Evolutionary conservation across 371 early-diverging fungal genomes (phyloP).

Genomic region (Mortierella polycephala): DNA sequence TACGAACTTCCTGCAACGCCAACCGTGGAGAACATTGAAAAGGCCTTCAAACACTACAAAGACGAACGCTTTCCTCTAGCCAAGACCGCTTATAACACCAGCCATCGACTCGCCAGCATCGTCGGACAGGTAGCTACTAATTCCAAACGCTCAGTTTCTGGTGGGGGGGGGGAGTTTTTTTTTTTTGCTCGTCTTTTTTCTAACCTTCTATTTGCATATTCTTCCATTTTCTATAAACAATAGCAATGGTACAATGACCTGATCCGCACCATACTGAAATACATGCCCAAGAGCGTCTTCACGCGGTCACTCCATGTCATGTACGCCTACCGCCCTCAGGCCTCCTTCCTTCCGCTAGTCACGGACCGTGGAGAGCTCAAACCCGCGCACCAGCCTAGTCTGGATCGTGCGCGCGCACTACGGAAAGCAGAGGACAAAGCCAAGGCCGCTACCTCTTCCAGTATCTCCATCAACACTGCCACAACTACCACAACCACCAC

Average conservation of each 20-base stretch:
- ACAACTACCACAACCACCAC: neutral
- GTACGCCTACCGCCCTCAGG: conserved; percentile 38
- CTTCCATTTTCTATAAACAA: neutral
- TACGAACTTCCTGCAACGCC: conserved; percentile 30
- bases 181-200: neutral
- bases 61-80: conserved; percentile 27
- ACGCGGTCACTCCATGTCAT: conserved; percentile 24
- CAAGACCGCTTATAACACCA: conserved; percentile 33
- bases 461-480: neutral
- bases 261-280: conserved; percentile 18
- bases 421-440: conserved; percentile 1
- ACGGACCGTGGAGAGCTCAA: conserved; percentile 16
- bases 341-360: conserved; percentile 18
- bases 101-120: conserved; percentile 26
- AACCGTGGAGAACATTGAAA: conserved; percentile 14
- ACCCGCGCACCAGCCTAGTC: conserved; percentile 27
- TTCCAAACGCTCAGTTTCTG: neutral
- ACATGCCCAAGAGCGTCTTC: conserved; percentile 34
- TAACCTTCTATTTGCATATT: too few species aligned
- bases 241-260: conserved; percentile 26
- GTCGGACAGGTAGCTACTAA: conserved; percentile 18
- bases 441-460: neutral
- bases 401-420: conserved; percentile 3
- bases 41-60: conserved; percentile 23
- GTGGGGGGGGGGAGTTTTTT: neutral